Conservation (phyloP, 169 alveolate genomes). For the Blepharisma undulans region DNA sequence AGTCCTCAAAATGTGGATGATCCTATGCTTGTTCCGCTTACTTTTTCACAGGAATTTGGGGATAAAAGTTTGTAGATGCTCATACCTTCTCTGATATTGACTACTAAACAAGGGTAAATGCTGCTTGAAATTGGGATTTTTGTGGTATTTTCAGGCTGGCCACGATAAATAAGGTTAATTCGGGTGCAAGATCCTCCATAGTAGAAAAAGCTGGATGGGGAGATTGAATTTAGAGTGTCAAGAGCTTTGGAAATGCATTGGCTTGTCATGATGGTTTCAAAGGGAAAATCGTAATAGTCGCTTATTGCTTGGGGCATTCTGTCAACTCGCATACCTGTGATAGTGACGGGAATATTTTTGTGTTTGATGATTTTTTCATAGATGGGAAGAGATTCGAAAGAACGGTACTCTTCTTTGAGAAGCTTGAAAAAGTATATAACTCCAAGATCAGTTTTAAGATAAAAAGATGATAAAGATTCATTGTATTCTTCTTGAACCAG, state of each 20-base stretch:
- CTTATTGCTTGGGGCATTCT: background rate
- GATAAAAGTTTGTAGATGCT: conserved; percentile 64
- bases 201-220: conserved; percentile 54
- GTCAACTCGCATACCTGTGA: background rate
- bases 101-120: conserved; percentile 69
- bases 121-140: conserved; percentile 46
- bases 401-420: background rate
- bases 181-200: background rate
- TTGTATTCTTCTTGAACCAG: background rate
- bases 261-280: background rate
- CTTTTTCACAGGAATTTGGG: conserved; percentile 39
- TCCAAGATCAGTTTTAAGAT: background rate
- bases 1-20: conserved; percentile 66
- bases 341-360: background rate
- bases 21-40: conserved; percentile 66
- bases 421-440: background rate
- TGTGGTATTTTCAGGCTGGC: conserved; percentile 24
- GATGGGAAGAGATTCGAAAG: background rate
- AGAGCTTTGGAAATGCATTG: conserved; percentile 40
- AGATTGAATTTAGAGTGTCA: conserved; percentile 38
- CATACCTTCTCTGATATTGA: conserved; percentile 59
- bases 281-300: background rate
- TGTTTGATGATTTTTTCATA: background rate
- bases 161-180: background rate
- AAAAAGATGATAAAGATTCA: background rate